phyloP scores from a whole-genome alignment of 768 basidiomycete species.

The Lactarius deliciosus region DNA sequence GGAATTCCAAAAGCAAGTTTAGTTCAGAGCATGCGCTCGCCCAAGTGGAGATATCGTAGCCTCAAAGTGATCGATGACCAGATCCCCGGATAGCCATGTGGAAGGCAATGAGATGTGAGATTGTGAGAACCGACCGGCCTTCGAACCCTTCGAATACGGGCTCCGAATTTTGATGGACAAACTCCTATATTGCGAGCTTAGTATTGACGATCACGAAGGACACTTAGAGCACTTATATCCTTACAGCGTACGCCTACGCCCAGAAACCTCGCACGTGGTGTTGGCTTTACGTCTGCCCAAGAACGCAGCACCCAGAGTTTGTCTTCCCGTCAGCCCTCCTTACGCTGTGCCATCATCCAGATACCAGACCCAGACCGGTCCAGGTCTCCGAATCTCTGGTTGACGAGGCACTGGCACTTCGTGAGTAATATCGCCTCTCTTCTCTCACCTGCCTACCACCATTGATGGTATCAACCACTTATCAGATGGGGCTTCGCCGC shows the following conservation, averaged over 20 bases:
- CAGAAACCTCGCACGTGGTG: not conserved
- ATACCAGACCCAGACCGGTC: not conserved
- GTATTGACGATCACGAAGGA: not conserved
- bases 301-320: not conserved
- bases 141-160: too few relatives aligned
- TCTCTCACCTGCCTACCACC: not conserved
- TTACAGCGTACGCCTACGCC: not conserved
- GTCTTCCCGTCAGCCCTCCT: not conserved
- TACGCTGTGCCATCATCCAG: not conserved
- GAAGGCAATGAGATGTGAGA: not conserved
- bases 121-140: too few relatives aligned
- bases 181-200: not conserved
- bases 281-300: not conserved
- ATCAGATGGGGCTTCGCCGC: not conserved
- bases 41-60: not conserved
- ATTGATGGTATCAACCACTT: not conserved
- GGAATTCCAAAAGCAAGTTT: not conserved
- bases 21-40: not conserved
- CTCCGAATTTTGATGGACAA: not conserved
- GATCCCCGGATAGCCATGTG: not conserved
- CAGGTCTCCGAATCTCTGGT: conserved; percentile 1
- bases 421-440: not conserved
- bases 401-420: not conserved
- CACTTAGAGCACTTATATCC: not conserved
- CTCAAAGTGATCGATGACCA: not conserved